A percentile compares a stretch with the other conserved stretches of the same genome.
Evolutionary conservation across 441 rosid species (phyloP).

Genomic region (Adansonia madagascariensis): DNA sequence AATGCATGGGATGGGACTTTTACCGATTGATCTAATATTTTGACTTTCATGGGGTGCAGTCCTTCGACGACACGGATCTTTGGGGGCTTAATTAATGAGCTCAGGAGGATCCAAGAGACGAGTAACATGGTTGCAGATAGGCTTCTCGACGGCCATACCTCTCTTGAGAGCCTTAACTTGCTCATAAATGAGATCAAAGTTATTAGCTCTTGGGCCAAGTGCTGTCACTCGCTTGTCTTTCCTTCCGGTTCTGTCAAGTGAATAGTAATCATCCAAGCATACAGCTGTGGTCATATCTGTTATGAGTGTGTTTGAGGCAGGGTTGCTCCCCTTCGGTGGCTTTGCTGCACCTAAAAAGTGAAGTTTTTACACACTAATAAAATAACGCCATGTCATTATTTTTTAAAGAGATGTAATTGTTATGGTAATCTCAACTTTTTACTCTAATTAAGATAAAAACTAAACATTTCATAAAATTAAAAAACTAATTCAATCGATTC

Average conservation of each 20-base stretch:
- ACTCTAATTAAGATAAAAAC: too few species aligned
- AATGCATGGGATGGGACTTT: not conserved
- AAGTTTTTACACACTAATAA: too few species aligned
- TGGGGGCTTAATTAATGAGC: conserved; percentile 71
- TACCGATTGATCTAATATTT: not conserved
- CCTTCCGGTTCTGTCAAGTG: conserved; percentile 81
- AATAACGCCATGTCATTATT: too few species aligned
- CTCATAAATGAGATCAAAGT: conserved; percentile 91
- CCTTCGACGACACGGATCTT: conserved; percentile 97
- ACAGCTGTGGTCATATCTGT: conserved; percentile 90
- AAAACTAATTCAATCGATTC: too few species aligned
- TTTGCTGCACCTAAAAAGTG: conserved; percentile 62
- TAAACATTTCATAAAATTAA: too few species aligned
- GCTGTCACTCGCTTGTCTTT: conserved; percentile 92
- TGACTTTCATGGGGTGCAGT: conserved; percentile 90
- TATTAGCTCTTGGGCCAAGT: conserved; percentile 83
- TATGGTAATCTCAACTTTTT: too few species aligned
- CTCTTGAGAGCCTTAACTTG: conserved; percentile 85
- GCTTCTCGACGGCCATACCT: conserved; percentile 72
- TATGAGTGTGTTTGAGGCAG: conserved; percentile 92
- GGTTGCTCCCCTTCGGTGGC: conserved; percentile 93
- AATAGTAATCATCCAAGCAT: conserved; percentile 87
- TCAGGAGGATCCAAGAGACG: conserved; percentile 91
- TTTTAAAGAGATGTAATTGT: too few species aligned
- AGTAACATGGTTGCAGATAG: conserved; percentile 86